These are phyloP conservation scores for Rhododendron ovatum DNA, from an alignment of 148 eudicot species.

Conservation along the genomic window DNA sequence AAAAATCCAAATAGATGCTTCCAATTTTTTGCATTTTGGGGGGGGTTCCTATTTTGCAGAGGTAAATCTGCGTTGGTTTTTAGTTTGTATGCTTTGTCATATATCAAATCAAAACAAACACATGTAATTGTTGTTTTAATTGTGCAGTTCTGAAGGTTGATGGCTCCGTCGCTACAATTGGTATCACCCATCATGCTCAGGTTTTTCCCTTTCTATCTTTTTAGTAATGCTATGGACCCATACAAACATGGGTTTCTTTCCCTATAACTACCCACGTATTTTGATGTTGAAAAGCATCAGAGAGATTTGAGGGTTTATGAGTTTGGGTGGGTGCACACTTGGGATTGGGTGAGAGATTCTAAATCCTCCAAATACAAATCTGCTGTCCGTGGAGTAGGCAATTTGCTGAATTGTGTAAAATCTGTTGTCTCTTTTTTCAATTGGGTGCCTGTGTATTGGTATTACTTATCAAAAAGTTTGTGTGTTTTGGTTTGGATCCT, in stretches of 20 bases:
- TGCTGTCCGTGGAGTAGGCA: neutral
- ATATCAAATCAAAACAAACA: neutral
- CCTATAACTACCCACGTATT: no score
- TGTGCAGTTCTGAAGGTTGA: slow-evolving; percentile 80
- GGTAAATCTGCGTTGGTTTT: no score
- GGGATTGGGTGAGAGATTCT: neutral
- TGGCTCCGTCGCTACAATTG: slow-evolving; percentile 87
- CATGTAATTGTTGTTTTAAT: neutral
- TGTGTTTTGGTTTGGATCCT: neutral
- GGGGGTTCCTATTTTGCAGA: neutral
- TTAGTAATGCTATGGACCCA: neutral
- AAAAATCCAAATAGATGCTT: neutral
- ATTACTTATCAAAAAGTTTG: no score
- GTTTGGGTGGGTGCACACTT: neutral
- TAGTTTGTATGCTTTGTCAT: no score
- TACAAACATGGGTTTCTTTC: no score
- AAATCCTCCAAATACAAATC: neutral
- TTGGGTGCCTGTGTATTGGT: neutral
- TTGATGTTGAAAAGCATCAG: no score
- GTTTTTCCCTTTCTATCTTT: slow-evolving; percentile 15
- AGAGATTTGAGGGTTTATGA: neutral
- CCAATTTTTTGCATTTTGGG: neutral
- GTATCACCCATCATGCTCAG: slow-evolving; percentile 98
- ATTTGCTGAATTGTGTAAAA: neutral
- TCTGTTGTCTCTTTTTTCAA: neutral